Conservation (phyloP, 257 asterid genomes). For the Coffea eugenioides region DNA sequence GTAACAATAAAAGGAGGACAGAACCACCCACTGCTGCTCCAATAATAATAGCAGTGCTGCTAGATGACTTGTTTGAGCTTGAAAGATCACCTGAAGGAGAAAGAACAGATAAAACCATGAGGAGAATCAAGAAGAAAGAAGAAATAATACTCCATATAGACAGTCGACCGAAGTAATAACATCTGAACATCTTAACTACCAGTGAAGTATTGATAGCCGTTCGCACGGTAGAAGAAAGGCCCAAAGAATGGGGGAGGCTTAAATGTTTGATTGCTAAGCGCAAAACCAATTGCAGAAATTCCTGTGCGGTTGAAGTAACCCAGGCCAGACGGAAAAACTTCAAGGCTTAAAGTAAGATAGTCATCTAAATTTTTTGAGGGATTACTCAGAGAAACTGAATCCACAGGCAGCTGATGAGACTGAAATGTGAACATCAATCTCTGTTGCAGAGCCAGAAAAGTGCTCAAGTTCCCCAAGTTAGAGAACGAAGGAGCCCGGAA, state of each 20-base stretch:
- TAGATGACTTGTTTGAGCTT: slow-evolving; percentile 37
- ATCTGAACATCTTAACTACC: slow-evolving; percentile 30
- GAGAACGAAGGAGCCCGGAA: slow-evolving; percentile 84
- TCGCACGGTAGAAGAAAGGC: slow-evolving; percentile 56
- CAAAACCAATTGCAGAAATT: slow-evolving; percentile 53
- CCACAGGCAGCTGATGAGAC: slow-evolving; percentile 55
- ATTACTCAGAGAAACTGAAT: slow-evolving; percentile 59
- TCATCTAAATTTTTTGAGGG: slow-evolving; percentile 44
- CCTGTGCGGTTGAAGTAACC: slow-evolving; percentile 60
- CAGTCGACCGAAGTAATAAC: not conserved
- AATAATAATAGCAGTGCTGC: slow-evolving; percentile 39
- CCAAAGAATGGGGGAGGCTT: slow-evolving; percentile 72
- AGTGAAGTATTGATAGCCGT: slow-evolving; percentile 41
- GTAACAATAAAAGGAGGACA: slow-evolving; percentile 46
- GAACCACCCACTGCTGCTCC: slow-evolving; percentile 76
- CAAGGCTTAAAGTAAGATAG: slow-evolving; percentile 54
- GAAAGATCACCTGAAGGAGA: slow-evolving; percentile 29
- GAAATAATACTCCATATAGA: not conserved
- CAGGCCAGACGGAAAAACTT: slow-evolving; percentile 58
- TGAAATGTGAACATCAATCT: slow-evolving; percentile 43
- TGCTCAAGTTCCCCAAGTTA: slow-evolving; percentile 47
- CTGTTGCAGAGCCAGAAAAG: slow-evolving; percentile 37
- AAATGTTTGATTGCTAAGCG: slow-evolving; percentile 78
- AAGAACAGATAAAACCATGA: not conserved
- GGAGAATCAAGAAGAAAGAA: not conserved